Conservation (phyloP, 179 eudicot genomes). For the Actinidia chinensis region DNA sequence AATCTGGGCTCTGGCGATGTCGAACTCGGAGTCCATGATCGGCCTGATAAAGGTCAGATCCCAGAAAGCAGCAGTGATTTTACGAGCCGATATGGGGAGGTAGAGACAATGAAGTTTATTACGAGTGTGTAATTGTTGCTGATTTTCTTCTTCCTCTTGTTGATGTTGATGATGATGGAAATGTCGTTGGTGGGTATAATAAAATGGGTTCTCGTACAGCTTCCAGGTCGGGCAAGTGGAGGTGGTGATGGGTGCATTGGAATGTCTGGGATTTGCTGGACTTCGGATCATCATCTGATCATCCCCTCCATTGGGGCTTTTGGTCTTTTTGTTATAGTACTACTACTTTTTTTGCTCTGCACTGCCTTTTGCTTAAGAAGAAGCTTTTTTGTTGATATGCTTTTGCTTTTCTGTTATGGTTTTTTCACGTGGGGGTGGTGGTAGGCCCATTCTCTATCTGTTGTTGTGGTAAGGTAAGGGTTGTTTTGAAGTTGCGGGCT, state of each 20-base stretch:
- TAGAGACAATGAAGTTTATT: slow-evolving; percentile 33
- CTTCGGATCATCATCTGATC: slow-evolving; percentile 30
- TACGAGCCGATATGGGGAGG: slow-evolving; percentile 39
- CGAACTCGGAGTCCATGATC: slow-evolving; percentile 41
- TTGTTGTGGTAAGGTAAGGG: too few species aligned
- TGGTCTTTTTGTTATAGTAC: background rate
- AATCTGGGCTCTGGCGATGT: slow-evolving; percentile 43
- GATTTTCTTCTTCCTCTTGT: background rate
- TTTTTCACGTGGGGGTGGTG: slow-evolving; percentile 5
- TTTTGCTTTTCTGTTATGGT: slow-evolving; percentile 18
- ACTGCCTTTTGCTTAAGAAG: background rate
- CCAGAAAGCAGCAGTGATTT: slow-evolving; percentile 42
- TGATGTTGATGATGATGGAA: slow-evolving; percentile 16
- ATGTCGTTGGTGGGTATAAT: slow-evolving; percentile 26
- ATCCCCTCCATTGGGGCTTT: slow-evolving; percentile 23
- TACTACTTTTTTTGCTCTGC: background rate
- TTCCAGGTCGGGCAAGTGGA: slow-evolving; percentile 60
- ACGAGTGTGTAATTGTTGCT: background rate
- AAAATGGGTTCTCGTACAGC: slow-evolving; percentile 69
- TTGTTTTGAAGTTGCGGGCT: slow-evolving; percentile 20
- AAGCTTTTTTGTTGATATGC: background rate
- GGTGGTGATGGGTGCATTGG: slow-evolving; percentile 29
- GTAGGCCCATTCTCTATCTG: slow-evolving; percentile 31
- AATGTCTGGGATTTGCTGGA: slow-evolving; percentile 28
- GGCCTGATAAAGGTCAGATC: slow-evolving; percentile 48